Base-by-base conservation (phyloP, 345 rosid genomes). In the Euphorbia peplus region DNA sequence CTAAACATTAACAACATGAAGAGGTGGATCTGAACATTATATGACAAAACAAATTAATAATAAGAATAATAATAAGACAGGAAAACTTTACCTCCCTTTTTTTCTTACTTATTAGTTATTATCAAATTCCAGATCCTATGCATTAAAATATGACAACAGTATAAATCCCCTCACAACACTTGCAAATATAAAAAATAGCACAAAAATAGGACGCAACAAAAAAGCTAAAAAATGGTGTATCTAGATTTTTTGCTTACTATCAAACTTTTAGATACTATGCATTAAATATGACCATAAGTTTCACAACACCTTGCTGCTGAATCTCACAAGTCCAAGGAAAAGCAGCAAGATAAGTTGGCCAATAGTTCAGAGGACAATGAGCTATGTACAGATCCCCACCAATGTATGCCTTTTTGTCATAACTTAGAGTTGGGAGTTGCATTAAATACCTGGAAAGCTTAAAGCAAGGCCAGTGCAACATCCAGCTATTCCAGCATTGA, bases 401-500 rank as follows among this genome's bases (percentile, higher is more conserved):
- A 26, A 37, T 21, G 52, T 41, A 9, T 2, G 9, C 16, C 16
- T 18, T 4, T 15, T 12, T 16, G 24, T 67, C 41, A 8, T 9
- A n/a, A 8, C 3, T 3, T 13, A 22, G 12, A 15, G 51, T 56
- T 15, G 53, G 1, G 11, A 58, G 8, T 32, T 59, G 37, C 22
- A 50, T 15, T 57, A 22, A 19, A 15, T 52, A 92, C 96, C 96
- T 4, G 96, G 98, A 74, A 83, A 86, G 81, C 98, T 89, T 72
- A 89, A 79, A 75, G 92, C 96, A 61, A 88, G 84, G 42, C 96
- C 93, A 70, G 98, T 88, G 76, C 93, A 92, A 72, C 96, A 92
- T 63, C 98, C 96, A 66, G 95, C 99, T 57, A 95, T 82, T 71
- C 95, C 96, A 32, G 93, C 88, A 90, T 90, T 95, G 65, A 88